Conservation (phyloP, 169 alveolate species). For the Plasmodium falciparum region DNA sequence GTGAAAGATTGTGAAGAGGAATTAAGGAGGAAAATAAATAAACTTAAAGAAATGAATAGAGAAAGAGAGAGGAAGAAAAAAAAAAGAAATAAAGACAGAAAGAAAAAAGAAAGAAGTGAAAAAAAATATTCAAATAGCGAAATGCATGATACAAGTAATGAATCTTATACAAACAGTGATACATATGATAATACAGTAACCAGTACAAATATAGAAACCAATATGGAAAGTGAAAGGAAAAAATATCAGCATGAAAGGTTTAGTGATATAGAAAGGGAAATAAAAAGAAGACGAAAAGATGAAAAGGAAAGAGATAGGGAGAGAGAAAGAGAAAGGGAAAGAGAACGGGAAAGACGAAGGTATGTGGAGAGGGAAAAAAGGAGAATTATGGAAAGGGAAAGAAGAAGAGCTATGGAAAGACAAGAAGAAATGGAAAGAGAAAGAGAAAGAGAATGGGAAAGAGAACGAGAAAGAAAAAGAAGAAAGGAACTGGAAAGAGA, state of each 20-base stretch:
- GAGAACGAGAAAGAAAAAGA: slow-evolving; percentile 11
- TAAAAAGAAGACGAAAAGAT: not conserved
- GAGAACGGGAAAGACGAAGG: not conserved
- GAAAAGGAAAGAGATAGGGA: slow-evolving; percentile 3
- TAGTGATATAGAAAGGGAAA: not conserved
- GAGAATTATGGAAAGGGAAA: not conserved
- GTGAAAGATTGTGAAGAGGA: slow-evolving; percentile 4
- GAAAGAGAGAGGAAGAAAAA: slow-evolving; percentile 6
- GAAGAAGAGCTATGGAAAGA: not conserved
- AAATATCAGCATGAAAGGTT: not conserved
- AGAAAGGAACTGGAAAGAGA: slow-evolving; percentile 8
- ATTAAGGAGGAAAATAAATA: not conserved
- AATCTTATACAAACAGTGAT: too few relatives aligned
- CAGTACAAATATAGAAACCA: slow-evolving; percentile 1
- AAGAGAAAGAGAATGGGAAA: not conserved
- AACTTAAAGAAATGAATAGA: not conserved
- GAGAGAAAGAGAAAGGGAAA: not conserved
- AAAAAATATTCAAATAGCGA: not conserved
- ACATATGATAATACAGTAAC: not conserved
- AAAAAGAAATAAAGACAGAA: not conserved
- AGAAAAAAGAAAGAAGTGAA: slow-evolving; percentile 7
- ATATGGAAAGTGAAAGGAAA: not conserved
- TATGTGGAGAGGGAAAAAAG: not conserved
- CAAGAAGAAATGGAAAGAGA: not conserved
- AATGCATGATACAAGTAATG: too few relatives aligned